phyloP scores from a whole-genome alignment of 208 protist species.

The Crithidia sp. region DNA sequence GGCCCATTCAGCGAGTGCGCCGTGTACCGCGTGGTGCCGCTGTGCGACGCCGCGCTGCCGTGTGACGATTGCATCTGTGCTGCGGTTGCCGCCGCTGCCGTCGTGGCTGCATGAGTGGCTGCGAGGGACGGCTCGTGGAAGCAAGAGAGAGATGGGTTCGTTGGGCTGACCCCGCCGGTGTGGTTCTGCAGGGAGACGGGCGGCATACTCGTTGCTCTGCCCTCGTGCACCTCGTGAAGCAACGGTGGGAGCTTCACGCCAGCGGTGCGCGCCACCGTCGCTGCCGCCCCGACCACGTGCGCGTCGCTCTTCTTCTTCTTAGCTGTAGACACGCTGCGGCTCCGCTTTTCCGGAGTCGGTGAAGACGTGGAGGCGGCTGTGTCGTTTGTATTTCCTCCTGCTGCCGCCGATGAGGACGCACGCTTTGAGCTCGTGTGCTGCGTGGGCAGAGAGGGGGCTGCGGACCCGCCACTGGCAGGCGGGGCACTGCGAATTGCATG shows the following conservation, averaged over 20 bases:
- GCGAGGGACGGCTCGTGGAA: too few species aligned
- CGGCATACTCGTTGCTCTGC: background rate
- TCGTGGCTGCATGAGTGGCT: too few species aligned
- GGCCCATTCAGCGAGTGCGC: background rate
- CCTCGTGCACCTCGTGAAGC: background rate
- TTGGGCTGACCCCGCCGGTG: too few species aligned
- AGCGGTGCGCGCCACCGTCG: background rate
- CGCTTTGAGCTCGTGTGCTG: too few species aligned
- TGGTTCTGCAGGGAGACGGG: background rate
- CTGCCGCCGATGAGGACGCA: background rate
- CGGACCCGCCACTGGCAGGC: too few species aligned
- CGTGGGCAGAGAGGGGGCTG: too few species aligned
- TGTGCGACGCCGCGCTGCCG: too few species aligned
- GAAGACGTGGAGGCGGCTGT: background rate
- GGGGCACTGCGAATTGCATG: too few species aligned
- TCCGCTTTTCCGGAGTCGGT: background rate
- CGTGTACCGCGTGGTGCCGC: too few species aligned
- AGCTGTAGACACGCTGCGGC: background rate
- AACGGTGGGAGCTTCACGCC: slow-evolving; percentile 12
- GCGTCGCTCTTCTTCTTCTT: background rate
- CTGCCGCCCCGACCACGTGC: background rate
- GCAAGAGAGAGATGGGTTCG: too few species aligned
- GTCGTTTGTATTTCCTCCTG: background rate
- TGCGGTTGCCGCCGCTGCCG: too few species aligned
- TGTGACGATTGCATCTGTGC: too few species aligned